Base-by-base conservation (phyloP, 768 basidiomycete genomes). In the Aureoboletus auriporus region DNA sequence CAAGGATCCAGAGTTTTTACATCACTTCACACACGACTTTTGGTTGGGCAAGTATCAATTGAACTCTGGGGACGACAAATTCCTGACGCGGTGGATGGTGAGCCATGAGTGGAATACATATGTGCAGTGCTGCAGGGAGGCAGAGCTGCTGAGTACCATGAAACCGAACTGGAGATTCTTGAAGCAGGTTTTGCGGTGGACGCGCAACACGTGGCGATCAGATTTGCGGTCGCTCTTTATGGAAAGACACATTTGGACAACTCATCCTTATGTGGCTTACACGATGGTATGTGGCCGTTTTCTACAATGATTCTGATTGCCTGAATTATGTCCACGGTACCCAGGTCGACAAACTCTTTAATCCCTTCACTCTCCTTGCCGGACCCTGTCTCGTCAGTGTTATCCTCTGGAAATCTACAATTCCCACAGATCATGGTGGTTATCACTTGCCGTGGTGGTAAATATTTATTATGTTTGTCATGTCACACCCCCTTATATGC, bases 121-220 rank as follows among this genome's bases (percentile, higher is more conserved):
- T 64, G 89, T 94, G 29, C 90, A 92, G 64, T 81, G 79, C 64
- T 92, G 87, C 73, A 81, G 79, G 64, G 87, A 90, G 69, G 86
- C 83, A 12, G 92, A 94, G 69, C 72, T 94, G 12, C 71, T 93
- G 51, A 87, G 84, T 64, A 94, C 92, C 44, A 97, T 94, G 93
- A 95, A 95, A 69, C 91, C 91, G 26, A 90, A 95, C 70, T 95
- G 92, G 93, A 77, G 89, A 44, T 95, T 95, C 72, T 71, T 94
- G 68, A 93, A 93, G 71, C 93, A 95, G 65, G 93, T 94, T 11
- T 69, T 95, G 45, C 73, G 93, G 53, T 94, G 92, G 93, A 95
- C 92, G 13, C 72, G 93, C 53, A 95, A 95, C 72, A 95, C 92
- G 3, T 95, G 93, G 92, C 74, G 93, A 44, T 89, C 86, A 2